Base-by-base conservation (phyloP, 352 stramenopile species). In the Globisporangium spinosum region DNA sequence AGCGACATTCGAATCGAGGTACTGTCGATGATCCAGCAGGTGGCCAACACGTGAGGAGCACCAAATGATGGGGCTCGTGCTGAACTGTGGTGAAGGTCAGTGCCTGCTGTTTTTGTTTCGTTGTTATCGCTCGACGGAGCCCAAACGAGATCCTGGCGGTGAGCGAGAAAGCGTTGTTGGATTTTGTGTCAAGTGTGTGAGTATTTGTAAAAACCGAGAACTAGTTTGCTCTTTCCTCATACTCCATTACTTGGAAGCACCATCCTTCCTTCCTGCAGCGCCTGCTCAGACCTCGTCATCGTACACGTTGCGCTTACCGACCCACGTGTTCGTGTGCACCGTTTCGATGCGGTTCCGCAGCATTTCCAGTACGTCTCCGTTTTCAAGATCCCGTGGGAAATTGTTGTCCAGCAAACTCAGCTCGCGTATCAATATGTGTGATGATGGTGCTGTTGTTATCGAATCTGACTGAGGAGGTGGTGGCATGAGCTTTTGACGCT, bases 341-440 rank as follows among this genome's bases (percentile, higher is more conserved):
- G 78, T 70, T 22, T 69, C 65, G n/a, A 91, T 79, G 13, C 67
- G 69, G 8, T 43, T 53, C 43, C 69, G 70, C 12, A 93, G 70
- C 0, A 58, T 56, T 6, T 70, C 51, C 2, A 91, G 63, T 38
- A 76, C 63, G 1, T 51, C 61, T 1, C 65, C 72, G 49, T 69
- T 78, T 27, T 76, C 64, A 17, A 64, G 61, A 12, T 74, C 69
- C 3, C 60, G 78, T 35, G 57, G 57, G n/a, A 94, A 79, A 63
- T 92, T 78, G 49, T 94, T 94, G 71, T 94, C 89, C 10, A 92
- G 71, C 61, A 92, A 58, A 35, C 76, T 87, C 9, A 94, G 67
- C 49, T 89, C 79, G 45, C 66, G 55, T n/a, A 94, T 85, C 45
- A 64, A 65, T 29, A 57, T 13, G 3, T 13, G 56, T 9, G 56